Percentiles rank a stretch among this genome's conserved stretches.
phyloP scores from a whole-genome alignment of 2,329 filamentous ascomycete genomes.

The Lomentospora prolificans region DNA sequence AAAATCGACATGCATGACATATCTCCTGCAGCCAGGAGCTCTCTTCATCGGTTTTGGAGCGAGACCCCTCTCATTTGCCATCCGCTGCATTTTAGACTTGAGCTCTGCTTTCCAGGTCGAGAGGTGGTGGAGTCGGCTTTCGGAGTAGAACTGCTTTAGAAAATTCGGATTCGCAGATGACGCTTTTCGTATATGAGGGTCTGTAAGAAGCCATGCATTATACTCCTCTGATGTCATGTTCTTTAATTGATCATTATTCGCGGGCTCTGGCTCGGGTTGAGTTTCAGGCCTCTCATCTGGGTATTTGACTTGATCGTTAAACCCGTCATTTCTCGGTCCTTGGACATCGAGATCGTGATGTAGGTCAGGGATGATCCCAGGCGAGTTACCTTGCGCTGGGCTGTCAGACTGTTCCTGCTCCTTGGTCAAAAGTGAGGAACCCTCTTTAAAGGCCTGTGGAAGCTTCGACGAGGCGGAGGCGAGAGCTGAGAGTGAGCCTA shows the following conservation, averaged over 20 bases:
- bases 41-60: conserved; percentile 35
- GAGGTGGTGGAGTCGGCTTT: conserved; percentile 88
- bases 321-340: no score
- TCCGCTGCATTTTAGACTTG: conserved; percentile 75
- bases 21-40: conserved; percentile 57
- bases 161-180: conserved; percentile 91
- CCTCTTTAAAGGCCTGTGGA: no score
- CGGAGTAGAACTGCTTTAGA: conserved; percentile 86
- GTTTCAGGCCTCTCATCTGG: neutral
- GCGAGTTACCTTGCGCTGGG: no score
- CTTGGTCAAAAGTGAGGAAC: no score
- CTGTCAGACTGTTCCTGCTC: no score
- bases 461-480: no score
- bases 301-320: neutral
- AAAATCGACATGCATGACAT: conserved; percentile 93
- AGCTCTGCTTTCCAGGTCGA: conserved; percentile 95
- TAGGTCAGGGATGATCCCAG: no score
- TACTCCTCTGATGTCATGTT: conserved; percentile 87
- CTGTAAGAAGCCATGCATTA: conserved; percentile 73
- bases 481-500: neutral
- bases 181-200: conserved; percentile 77
- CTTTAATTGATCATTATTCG: conserved; percentile 24
- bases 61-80: conserved; percentile 59
- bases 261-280: neutral
- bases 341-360: no score